Evolutionary conservation across 208 protist species (phyloP).

Genomic region (Crithidia brevicula): DNA sequence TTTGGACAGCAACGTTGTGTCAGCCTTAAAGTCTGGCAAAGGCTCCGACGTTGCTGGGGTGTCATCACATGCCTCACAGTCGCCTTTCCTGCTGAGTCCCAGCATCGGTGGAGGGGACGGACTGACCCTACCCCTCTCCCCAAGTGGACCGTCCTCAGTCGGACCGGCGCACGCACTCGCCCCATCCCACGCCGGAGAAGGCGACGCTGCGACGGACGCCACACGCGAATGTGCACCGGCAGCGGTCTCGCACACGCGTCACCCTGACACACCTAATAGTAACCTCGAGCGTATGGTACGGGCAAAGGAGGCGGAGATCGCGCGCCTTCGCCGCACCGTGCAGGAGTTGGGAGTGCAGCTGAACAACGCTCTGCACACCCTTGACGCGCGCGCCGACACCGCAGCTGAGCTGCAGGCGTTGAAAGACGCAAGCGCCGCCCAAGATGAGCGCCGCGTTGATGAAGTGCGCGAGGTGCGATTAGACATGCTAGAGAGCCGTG

Average conservation of each 20-base stretch:
- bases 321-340: slow-evolving; percentile 57
- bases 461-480: slow-evolving; percentile 42
- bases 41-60: not conserved
- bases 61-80: not conserved
- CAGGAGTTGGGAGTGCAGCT: slow-evolving; percentile 62
- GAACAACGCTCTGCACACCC: slow-evolving; percentile 51
- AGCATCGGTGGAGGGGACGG: not conserved
- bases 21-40: too few species aligned
- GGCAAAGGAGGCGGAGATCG: slow-evolving; percentile 51
- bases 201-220: not conserved
- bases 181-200: not conserved
- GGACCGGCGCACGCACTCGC: not conserved
- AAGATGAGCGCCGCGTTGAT: slow-evolving; percentile 30
- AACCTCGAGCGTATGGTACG: slow-evolving; percentile 16
- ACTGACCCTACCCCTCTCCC: not conserved
- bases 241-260: not conserved
- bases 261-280: not conserved
- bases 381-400: slow-evolving; percentile 54
- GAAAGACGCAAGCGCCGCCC: slow-evolving; percentile 29
- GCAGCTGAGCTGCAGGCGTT: slow-evolving; percentile 55
- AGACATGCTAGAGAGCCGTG: slow-evolving; percentile 79
- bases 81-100: not conserved
- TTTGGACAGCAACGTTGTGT: too few species aligned
- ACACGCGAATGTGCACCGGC: too few species aligned
- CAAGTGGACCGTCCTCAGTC: not conserved